Percentiles rank a stretch among this genome's conserved stretches.
These are phyloP conservation scores for Schoenoplectus triqueter DNA, from an alignment of 202 grass and related monocot species.

Conservation along the genomic window DNA sequence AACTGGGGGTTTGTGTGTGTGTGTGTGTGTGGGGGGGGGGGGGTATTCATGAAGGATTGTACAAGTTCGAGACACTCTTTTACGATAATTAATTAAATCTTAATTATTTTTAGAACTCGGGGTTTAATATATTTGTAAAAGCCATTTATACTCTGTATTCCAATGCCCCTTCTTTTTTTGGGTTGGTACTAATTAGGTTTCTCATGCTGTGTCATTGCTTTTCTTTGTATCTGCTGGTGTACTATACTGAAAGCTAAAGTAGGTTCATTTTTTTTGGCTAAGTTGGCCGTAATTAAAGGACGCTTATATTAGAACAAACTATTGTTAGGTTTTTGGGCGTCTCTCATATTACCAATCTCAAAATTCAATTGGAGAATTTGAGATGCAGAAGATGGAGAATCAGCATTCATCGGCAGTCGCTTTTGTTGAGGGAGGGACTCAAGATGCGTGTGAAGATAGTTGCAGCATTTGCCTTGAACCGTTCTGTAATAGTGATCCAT, in stretches of 20 bases:
- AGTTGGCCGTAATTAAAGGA: conserved; percentile 17
- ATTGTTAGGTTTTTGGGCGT: conserved; percentile 30
- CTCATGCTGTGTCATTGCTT: conserved; percentile 21
- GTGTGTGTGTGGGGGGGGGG: neutral
- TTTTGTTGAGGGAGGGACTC: conserved; percentile 95
- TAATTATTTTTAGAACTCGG: conserved; percentile 20
- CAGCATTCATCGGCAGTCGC: conserved; percentile 67
- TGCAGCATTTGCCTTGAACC: conserved; percentile 95
- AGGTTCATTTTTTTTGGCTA: conserved; percentile 23
- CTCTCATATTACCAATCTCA: conserved; percentile 25
- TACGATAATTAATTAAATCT: conserved; percentile 19
- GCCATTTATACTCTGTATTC: conserved; percentile 16
- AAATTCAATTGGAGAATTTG: conserved; percentile 8
- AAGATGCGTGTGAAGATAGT: conserved; percentile 91
- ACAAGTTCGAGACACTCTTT: conserved; percentile 37
- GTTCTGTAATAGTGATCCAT: conserved; percentile 91
- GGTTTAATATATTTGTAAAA: conserved; percentile 11
- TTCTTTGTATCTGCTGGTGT: neutral
- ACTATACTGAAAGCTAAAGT: conserved; percentile 20
- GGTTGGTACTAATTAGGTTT: conserved; percentile 12
- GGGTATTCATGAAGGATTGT: conserved; percentile 22
- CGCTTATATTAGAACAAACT: conserved; percentile 36
- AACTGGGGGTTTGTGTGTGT: too few species aligned
- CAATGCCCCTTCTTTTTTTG: neutral
- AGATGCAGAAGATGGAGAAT: conserved; percentile 71